phyloP scores from a whole-genome alignment of 2,329 filamentous ascomycete species.

The Phaeoacremonium minimum region DNA sequence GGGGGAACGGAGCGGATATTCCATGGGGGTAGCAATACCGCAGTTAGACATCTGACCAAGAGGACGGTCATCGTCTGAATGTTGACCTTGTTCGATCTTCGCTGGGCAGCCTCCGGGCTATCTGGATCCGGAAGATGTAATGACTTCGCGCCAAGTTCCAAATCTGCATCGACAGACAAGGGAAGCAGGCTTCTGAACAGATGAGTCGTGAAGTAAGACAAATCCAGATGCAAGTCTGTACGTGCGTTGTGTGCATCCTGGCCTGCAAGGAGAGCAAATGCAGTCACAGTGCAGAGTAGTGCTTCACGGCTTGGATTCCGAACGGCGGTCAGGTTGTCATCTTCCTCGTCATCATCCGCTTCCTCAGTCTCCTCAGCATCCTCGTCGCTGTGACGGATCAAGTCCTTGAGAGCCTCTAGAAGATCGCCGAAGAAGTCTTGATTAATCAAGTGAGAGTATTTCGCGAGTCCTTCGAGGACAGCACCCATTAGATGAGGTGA shows the following conservation, averaged over 20 bases:
- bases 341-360: slow-evolving; percentile 35
- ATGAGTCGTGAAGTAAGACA: slow-evolving; percentile 92
- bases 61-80: slow-evolving; percentile 92
- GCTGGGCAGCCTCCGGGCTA: slow-evolving; percentile 30
- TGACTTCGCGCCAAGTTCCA: slow-evolving; percentile 75
- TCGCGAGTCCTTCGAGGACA: slow-evolving; percentile 87
- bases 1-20: slow-evolving; percentile 74
- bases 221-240: slow-evolving; percentile 76
- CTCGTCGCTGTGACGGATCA: slow-evolving; percentile 72
- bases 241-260: slow-evolving; percentile 88
- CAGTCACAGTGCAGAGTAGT: slow-evolving; percentile 91
- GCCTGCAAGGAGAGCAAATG: slow-evolving; percentile 91
- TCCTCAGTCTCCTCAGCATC: slow-evolving; percentile 44
- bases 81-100: slow-evolving; percentile 66
- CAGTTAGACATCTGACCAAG: slow-evolving; percentile 79
- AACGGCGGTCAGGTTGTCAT: slow-evolving; percentile 41
- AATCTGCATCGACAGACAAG: slow-evolving; percentile 75
- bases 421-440: slow-evolving; percentile 98
- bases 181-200: slow-evolving; percentile 83
- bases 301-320: slow-evolving; percentile 82
- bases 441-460: slow-evolving; percentile 95
- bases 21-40: slow-evolving; percentile 72
- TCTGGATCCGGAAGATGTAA: slow-evolving; percentile 67
- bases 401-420: slow-evolving; percentile 87
- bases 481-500: slow-evolving; percentile 89